These are phyloP conservation scores for Dioscorea cayenensis DNA, from an alignment of 116 monocot genomes.

Conservation along the genomic window DNA sequence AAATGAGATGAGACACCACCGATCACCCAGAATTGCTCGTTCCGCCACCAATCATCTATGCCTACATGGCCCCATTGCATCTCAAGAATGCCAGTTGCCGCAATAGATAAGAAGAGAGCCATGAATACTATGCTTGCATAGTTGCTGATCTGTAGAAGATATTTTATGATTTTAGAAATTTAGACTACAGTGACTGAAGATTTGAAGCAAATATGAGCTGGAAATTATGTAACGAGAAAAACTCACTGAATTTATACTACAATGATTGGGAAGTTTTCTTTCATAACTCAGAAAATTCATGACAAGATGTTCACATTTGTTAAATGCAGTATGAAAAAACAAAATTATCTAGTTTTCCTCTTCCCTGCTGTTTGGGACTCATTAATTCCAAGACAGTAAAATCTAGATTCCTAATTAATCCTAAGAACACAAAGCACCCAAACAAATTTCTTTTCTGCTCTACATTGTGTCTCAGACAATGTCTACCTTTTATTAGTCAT, in stretches of 20 bases:
- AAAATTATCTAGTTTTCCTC: no score
- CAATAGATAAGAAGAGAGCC: constrained; percentile 53
- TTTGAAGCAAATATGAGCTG: neutral
- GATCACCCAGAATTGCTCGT: constrained; percentile 83
- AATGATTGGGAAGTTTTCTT: no score
- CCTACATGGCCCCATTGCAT: constrained; percentile 59
- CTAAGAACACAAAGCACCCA: no score
- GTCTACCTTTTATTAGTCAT: no score
- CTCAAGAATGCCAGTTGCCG: constrained; percentile 51
- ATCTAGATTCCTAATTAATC: no score
- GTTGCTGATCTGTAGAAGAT: constrained; percentile 38
- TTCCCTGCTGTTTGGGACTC: no score
- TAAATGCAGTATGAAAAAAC: no score
- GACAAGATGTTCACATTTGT: no score
- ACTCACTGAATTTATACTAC: neutral
- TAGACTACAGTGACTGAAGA: neutral
- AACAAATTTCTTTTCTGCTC: no score
- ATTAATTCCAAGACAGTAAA: no score
- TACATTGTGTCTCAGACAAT: no score
- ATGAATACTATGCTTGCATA: constrained; percentile 58
- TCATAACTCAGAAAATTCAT: no score
- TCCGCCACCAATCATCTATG: constrained; percentile 74
- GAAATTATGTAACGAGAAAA: neutral
- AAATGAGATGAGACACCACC: constrained; percentile 71
- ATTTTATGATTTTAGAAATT: neutral